Conservation (phyloP, 768 basidiomycete species). For the Serpula lacrymans region DNA sequence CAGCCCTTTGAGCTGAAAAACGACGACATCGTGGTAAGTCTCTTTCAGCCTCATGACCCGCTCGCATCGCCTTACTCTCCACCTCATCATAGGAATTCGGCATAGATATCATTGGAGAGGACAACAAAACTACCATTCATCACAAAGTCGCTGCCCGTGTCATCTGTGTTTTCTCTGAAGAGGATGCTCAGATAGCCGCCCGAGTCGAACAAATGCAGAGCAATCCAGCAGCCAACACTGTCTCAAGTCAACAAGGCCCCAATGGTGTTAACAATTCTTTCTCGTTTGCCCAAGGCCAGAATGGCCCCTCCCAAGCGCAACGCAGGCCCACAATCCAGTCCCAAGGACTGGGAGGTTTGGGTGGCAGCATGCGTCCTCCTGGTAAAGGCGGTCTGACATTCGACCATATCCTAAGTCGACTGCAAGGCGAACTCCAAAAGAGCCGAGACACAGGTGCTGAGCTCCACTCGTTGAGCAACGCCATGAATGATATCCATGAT, state of each 20-base stretch:
- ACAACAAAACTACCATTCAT: conserved; percentile 96
- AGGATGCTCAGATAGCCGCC: conserved; percentile 75
- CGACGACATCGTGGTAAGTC: conserved; percentile 90
- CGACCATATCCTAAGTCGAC: conserved; percentile 83
- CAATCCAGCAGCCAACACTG: conserved; percentile 22
- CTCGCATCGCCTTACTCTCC: conserved; percentile 8
- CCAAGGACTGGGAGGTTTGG: conserved; percentile 71
- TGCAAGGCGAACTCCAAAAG: conserved; percentile 94
- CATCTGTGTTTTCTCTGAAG: conserved; percentile 81
- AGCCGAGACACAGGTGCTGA: conserved; percentile 91
- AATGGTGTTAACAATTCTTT: conserved; percentile 30
- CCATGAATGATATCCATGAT: conserved; percentile 91
- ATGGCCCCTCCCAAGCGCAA: conserved; percentile 34
- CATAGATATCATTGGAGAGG: conserved; percentile 97
- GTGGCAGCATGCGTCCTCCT: conserved; percentile 63
- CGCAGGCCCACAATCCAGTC: conserved; percentile 57
- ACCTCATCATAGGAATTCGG: conserved; percentile 79
- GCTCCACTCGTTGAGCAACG: conserved; percentile 66
- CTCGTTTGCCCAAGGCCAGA: conserved; percentile 38
- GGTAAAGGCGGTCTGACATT: conserved; percentile 88
- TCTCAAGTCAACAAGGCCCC: conserved; percentile 34
- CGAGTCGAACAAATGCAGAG: conserved; percentile 67
- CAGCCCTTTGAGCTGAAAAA: conserved; percentile 92
- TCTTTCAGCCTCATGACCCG: conserved; percentile 1
- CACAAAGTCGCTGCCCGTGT: conserved; percentile 98